Base-by-base conservation (phyloP, 2,329 filamentous ascomycete genomes). In the Penicillium brevicompactum region DNA sequence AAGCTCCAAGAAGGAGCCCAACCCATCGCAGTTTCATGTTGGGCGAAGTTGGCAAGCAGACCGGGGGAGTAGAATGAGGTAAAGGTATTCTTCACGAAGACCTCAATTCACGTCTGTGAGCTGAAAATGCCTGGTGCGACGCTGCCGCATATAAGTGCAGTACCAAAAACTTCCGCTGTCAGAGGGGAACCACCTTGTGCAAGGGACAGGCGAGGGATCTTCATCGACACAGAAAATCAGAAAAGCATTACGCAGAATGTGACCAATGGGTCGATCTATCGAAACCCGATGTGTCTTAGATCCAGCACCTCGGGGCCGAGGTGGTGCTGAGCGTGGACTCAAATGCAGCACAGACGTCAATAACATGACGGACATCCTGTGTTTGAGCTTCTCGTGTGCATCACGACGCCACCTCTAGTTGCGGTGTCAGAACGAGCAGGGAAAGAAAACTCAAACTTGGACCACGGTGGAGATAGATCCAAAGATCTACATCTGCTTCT, bases 1-100 rank as follows among this genome's bases (percentile, higher is more conserved):
- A 51, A 11, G 48, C 24, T 7, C 45, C 55, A 2, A 57, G 8
- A 38, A 58, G 40, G n/a, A 57, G n/a, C 5, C 41, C 18, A 9
- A 21, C 55, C 55, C 52, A 55, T 27, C 49, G 52, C 16, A 55
- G 8, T 30, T 43, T 58, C 55, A 58, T 55, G 9, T 18, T 41
- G 32, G 16, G 38, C 5, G 5, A 53, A 27, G 2, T 32, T 51
- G 8, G 40, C 21, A n/a, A 22, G 31, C n/a, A 11, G 16, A 38
- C 13, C 1, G 13, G 5, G 10, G 43, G 43, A n/a, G 16, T 13
- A 16, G n/a, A 51, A 44, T 16, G 10, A 37, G 11, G 38, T 8
- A 14, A 1, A 5, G 8, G 9, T n/a, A 27, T 8, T 27, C 24
- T 8, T 5, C 8, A 46, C 14, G 10, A 16, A 11, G 27, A 22